Base-by-base conservation (phyloP, 768 basidiomycete species). In the Leccinum barrowsii region DNA sequence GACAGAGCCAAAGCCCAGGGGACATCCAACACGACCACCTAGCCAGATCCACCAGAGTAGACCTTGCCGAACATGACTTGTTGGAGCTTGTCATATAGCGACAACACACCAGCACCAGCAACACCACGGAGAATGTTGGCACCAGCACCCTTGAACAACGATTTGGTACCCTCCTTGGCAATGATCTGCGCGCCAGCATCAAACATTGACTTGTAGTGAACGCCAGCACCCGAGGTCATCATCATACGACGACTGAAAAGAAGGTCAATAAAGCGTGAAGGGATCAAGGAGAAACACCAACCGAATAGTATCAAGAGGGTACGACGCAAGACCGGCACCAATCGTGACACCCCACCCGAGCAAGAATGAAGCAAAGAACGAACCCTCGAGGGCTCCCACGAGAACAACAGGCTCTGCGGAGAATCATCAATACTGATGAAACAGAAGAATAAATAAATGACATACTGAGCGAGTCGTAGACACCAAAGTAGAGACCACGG, bases 341-440 rank as follows among this genome's bases (percentile, higher is more conserved):
- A 93, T 94, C 70, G 97, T 99, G 73, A 98, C 96, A 87, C 90
- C 92, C 96, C 96, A 98, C 70, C 96, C 95, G 71, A 98, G 93
- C 69, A 80, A 72, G 87, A 98, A 99, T 54, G 97, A 98, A 63
- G 94, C 97, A 56, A 96, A 75, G 92, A 97, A 97, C 55, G 91
- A 94, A 60, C 97, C 96, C 77, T 98, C 81, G 65, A 99, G 88
- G 69, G 90, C 79, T 77, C 96, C 97, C 57, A 94, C 90, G 65
- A 99, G 93, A 70, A 99, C 90, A 64, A 98, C 96, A 53, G 97
- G 97, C 79, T 98, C 90, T 92, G 75, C 28, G 66, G 19, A 55
- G 4, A 2, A 5, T 8, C 0, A 24, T 78, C 24, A 77, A 56
- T 15, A 7, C 54, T 15, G 17, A 49, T 72, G 68, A 66, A 71